These are phyloP conservation scores for Hanseniaspora pseudoguilliermondii DNA, from an alignment of 805 yeast species.

Conservation along the genomic window DNA sequence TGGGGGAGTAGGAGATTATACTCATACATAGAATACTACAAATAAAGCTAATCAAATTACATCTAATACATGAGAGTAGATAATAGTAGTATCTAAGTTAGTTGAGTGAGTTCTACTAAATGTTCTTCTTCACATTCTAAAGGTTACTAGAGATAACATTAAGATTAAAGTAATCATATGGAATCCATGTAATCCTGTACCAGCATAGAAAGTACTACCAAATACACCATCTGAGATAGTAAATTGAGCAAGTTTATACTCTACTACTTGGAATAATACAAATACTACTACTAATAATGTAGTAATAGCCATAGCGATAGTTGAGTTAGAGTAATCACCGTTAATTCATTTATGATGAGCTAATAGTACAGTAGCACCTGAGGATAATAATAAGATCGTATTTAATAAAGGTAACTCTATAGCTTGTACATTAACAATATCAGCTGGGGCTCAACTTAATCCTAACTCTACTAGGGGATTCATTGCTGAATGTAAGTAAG, in stretches of 20 bases:
- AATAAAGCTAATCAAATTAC: conserved; percentile 23
- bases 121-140: conserved; percentile 19
- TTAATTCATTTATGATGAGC: conserved; percentile 21
- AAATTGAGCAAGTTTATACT: conserved; percentile 20
- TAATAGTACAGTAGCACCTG: conserved; percentile 21
- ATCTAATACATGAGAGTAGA: conserved; percentile 23
- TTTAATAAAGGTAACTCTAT: conserved; percentile 24
- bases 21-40: conserved; percentile 22
- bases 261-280: conserved; percentile 22
- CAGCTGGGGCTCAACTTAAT: conserved; percentile 20
- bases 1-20: conserved; percentile 13
- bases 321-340: conserved; percentile 16
- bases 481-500: conserved; percentile 22
- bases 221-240: conserved; percentile 22
- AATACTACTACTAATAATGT: conserved; percentile 20
- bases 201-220: conserved; percentile 21
- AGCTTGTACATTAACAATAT: conserved; percentile 19
- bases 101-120: conserved; percentile 21
- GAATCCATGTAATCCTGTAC: conserved; percentile 21
- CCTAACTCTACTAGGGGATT: conserved; percentile 22
- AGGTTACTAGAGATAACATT: conserved; percentile 18
- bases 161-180: conserved; percentile 20
- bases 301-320: conserved; percentile 18
- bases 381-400: conserved; percentile 22
- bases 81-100: conserved; percentile 20